Evolutionary conservation across 495 filamentous ascomycete species (phyloP), one percentile per base, ranked within the genome.

Genomic region (Articulospora tetracladia): DNA sequence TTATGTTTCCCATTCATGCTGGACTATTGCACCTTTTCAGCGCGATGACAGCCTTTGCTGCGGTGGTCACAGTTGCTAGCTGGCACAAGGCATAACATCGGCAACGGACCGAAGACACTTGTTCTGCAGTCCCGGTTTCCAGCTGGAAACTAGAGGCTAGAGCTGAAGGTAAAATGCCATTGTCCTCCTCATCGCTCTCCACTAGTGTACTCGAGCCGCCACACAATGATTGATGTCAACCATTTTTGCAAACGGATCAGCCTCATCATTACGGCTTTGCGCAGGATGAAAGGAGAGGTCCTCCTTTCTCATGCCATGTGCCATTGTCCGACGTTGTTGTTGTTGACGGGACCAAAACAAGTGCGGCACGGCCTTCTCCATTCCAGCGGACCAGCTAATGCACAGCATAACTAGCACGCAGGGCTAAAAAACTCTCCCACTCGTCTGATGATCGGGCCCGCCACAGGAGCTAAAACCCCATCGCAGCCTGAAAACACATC

Each of bases 51-150:
- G n/a, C n/a, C 8, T 44, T 19, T 19, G 17, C 39, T 44, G 39
- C 39, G 7, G 15, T 34, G 39, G 8, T n/a, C 17, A 12, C 10
- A 44, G n/a, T 44, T 44, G 39, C 39, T 44, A 44, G 39, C 39
- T 44, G 24, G 48, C 30, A 19, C 7, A 66, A 66, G 63, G 63
- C 63, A 66, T 66, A 62, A 66, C 46, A 66, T 66, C 63, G 59
- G 63, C 51, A 51, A 25, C 22, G 24, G 19, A 11, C 59, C 58
- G 49, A 53, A 57, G 36, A 39, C 30, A 39, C 49, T 59, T 61
- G 53, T 64, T 52, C 57, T 55, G 57, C 57, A 53, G 39, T 32
- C 32, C 47, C 47, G 41, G 48, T 57, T 50, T 39, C 53, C 53
- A 19, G 28, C 58, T 32, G 12, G 36, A 51, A 50, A 27, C 47